Evolutionary conservation across 1,284 basidiomycete species (phyloP), one percentile per base, ranked within the genome.

Genomic region (Pyrrhoderma noxium): DNA sequence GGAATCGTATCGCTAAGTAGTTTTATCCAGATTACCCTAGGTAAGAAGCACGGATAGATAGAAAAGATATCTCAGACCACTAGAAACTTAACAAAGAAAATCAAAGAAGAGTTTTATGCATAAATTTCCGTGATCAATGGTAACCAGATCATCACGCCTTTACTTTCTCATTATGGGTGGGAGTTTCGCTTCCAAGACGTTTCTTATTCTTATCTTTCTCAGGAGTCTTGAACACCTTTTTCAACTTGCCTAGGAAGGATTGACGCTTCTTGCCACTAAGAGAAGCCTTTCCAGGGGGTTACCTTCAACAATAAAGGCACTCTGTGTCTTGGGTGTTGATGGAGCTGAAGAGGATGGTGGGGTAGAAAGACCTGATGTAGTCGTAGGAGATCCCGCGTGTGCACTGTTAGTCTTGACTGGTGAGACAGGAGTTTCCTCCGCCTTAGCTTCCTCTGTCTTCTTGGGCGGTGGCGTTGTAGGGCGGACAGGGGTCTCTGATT

Each of bases 201-300:
- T 21, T 40, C 40, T 54, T 43, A 38, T 53, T 52, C 43, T 50
- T 49, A 19, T 45, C n/a, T 19, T 51, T 45, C 16, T 53, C 44
- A 11, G 47, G 47, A 40, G 49, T 52, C 19, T 36, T 36, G 53
- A 63, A 58, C 9, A 59, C 57, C 36, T 51, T 55, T 57, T 62
- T 63, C 53, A 65, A 45, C 55, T 59, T 63, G 18, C 59, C 61
- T 40, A 65, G 58, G 9, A 65, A 36, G 39, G 58, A 60, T 23
- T 52, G 48, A 34, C 62, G 61, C 55, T 62, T 64, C 57, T 61
- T 62, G 44, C 58, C 56, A 16, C 43, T 51, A 45, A 55, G 57
- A 27, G 11, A 39, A 53, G 38, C 49, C 23, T 55, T 55, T 34
- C 51, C 53, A 13, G 48, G 25, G 46, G 14, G n/a, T 40, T 54